A percentile compares a stretch with the other conserved stretches of the same genome.
Evolutionary conservation across 495 filamentous ascomycete species (phyloP).

Genomic region (Aspergillus olivimuriae): DNA sequence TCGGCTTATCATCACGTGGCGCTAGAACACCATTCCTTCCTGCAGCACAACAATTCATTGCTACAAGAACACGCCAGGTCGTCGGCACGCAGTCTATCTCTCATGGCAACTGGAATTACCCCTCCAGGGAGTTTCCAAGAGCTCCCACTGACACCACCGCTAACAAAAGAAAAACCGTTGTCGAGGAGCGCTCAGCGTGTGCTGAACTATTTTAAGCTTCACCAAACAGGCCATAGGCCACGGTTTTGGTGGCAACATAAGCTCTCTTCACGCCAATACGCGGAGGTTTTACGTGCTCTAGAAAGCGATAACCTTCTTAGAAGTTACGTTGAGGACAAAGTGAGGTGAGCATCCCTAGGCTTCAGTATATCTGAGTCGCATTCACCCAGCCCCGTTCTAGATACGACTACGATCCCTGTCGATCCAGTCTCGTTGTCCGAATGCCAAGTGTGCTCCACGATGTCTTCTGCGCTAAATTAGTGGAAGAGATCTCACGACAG

Average conservation of each 20-base stretch:
- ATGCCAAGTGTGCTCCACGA: constrained; percentile 18
- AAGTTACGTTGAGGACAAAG: constrained; percentile 15
- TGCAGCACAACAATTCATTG: background rate
- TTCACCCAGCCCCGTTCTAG: constrained; percentile 9
- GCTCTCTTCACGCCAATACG: constrained; percentile 8
- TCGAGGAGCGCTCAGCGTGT: background rate
- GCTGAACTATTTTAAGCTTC: constrained; percentile 5
- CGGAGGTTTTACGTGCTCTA: constrained; percentile 6
- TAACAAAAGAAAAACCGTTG: background rate
- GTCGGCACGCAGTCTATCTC: background rate
- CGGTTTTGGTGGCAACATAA: constrained; percentile 5
- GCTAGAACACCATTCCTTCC: too few species aligned
- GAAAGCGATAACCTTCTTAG: constrained; percentile 7
- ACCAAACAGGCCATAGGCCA: constrained; percentile 6
- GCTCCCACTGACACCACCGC: background rate
- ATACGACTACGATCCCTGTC: constrained; percentile 14
- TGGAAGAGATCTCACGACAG: constrained; percentile 8
- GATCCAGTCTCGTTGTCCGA: constrained; percentile 14
- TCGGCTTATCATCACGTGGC: too few species aligned
- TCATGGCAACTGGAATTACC: background rate
- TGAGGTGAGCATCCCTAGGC: constrained; percentile 9
- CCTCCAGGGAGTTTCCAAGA: background rate
- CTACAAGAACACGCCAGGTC: background rate
- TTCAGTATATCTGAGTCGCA: constrained; percentile 5
- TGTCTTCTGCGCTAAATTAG: constrained; percentile 12